Conservation (phyloP, 305 asterid genomes). For the Fraxinus velutina region DNA sequence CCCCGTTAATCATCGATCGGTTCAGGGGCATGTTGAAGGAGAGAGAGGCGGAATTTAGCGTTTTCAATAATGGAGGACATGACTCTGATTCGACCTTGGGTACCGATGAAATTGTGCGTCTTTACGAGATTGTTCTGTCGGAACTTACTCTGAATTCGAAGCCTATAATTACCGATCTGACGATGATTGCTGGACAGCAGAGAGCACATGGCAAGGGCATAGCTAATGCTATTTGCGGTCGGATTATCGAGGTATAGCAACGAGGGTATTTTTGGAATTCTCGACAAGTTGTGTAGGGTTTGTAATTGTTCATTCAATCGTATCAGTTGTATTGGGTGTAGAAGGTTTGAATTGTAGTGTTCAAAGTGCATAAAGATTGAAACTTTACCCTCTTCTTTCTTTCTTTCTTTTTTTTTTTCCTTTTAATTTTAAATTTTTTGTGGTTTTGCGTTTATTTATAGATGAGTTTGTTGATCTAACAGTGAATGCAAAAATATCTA, state of each 20-base stretch:
- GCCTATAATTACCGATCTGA: constrained; percentile 90
- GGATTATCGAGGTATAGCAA: constrained; percentile 83
- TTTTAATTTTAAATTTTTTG: not conserved
- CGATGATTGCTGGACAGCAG: constrained; percentile 88
- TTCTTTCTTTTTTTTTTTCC: not conserved
- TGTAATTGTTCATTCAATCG: constrained; percentile 31
- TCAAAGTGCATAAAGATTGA: constrained; percentile 27
- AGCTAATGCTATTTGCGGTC: constrained; percentile 74
- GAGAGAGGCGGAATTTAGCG: constrained; percentile 67
- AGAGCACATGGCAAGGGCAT: constrained; percentile 65
- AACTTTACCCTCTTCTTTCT: constrained; percentile 1
- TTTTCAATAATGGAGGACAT: constrained; percentile 40
- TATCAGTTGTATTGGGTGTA: constrained; percentile 30
- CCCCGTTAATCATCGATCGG: constrained; percentile 56
- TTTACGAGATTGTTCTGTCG: constrained; percentile 61
- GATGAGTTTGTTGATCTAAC: constrained; percentile 22
- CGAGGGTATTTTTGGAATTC: constrained; percentile 33
- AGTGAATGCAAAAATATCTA: constrained; percentile 12
- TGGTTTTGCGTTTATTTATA: not conserved
- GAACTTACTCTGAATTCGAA: constrained; percentile 75
- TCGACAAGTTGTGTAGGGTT: constrained; percentile 26
- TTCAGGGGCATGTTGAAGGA: constrained; percentile 66
- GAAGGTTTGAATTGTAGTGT: constrained; percentile 30
- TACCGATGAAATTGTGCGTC: constrained; percentile 59
- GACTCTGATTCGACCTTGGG: constrained; percentile 41